Conservation (phyloP, 2,329 filamentous ascomycete genomes). For the Cordyceps fumosorosea region DNA sequence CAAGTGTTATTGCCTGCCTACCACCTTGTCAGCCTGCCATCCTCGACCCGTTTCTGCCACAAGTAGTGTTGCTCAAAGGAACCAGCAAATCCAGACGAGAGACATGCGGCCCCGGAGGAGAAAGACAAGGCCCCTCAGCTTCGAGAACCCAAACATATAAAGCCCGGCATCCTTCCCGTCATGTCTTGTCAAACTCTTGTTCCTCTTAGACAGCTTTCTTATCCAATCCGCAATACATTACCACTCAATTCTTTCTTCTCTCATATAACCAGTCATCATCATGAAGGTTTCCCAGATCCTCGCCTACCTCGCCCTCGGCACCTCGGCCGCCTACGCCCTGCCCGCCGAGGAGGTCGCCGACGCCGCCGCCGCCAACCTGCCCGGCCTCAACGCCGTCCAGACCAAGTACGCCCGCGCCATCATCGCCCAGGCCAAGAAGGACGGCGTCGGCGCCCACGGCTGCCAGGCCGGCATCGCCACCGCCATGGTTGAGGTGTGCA, state of each 20-base stretch:
- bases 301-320: constrained; percentile 8
- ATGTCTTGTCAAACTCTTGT: background rate
- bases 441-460: constrained; percentile 17
- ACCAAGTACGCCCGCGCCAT: constrained; percentile 17
- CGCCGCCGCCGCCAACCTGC: constrained; percentile 15
- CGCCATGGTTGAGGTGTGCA: constrained; percentile 18
- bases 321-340: constrained; percentile 11
- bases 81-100: background rate
- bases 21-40: background rate
- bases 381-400: constrained; percentile 17
- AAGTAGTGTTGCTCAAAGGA: background rate
- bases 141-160: background rate
- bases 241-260: background rate
- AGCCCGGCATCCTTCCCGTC: background rate
- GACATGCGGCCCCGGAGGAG: background rate
- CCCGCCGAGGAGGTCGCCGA: constrained; percentile 7
- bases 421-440: constrained; percentile 16
- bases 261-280: background rate
- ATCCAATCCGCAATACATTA: background rate
- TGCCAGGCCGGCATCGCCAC: constrained; percentile 19
- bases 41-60: background rate
- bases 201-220: background rate
- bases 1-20: background rate
- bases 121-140: background rate
- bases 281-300: constrained; percentile 9